phyloP scores from a whole-genome alignment of 176 grass and related monocot species.

The Lolium multiflorum region DNA sequence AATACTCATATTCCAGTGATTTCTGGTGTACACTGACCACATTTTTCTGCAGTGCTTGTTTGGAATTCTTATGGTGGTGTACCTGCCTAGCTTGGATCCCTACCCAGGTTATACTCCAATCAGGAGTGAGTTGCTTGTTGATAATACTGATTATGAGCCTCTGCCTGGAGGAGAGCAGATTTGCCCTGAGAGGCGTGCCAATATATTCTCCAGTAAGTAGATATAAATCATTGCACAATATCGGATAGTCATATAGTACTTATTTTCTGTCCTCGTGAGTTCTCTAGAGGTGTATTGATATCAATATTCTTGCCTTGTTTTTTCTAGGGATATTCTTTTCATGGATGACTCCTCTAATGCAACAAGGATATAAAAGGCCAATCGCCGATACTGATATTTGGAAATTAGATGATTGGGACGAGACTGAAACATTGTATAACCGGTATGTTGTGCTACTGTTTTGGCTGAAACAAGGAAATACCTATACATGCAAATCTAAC shows the following conservation, averaged over 20 bases:
- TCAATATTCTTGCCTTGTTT: constrained; percentile 40
- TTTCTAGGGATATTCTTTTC: constrained; percentile 84
- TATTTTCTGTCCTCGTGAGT: constrained; percentile 1
- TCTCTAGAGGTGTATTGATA: constrained; percentile 21
- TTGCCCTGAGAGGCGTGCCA: constrained; percentile 79
- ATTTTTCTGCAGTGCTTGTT: constrained; percentile 75
- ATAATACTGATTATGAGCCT: constrained; percentile 83
- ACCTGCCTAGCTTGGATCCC: constrained; percentile 86
- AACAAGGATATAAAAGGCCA: constrained; percentile 86
- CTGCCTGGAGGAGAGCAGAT: constrained; percentile 81
- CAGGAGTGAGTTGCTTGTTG: constrained; percentile 59
- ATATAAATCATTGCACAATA: constrained; percentile 37
- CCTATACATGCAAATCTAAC: constrained; percentile 32
- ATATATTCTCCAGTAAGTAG: constrained; percentile 76
- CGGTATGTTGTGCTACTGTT: constrained; percentile 63
- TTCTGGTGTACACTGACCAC: constrained; percentile 10
- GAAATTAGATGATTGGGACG: constrained; percentile 95
- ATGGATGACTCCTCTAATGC: constrained; percentile 98
- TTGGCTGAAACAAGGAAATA: constrained; percentile 21
- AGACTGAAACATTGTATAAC: constrained; percentile 88
- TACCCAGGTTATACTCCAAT: constrained; percentile 85
- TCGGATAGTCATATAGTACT: constrained; percentile 26
- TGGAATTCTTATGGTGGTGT: constrained; percentile 84
- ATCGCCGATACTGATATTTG: constrained; percentile 95
- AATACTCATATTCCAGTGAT: constrained; percentile 7